These are phyloP conservation scores for Puccinia polysora DNA, from an alignment of 1,284 basidiomycete genomes.

Conservation along the genomic window DNA sequence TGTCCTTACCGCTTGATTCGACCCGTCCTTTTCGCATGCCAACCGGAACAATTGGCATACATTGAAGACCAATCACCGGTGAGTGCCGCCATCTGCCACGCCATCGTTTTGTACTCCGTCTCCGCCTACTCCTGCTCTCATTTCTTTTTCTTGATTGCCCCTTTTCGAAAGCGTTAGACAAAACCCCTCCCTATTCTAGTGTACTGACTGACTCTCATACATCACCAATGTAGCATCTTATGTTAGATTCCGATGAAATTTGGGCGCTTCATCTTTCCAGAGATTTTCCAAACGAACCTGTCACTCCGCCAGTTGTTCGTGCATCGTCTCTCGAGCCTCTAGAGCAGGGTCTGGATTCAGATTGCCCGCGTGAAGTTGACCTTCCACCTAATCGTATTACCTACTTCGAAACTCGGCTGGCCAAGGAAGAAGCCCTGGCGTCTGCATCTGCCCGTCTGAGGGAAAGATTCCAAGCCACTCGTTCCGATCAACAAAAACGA, in stretches of 20 bases:
- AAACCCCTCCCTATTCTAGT: neutral
- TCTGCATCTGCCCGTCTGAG: conserved; percentile 30
- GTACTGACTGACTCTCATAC: neutral
- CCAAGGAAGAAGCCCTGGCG: conserved; percentile 28
- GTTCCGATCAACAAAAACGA: conserved; percentile 28
- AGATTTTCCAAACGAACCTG: conserved; percentile 31
- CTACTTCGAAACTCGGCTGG: conserved; percentile 15
- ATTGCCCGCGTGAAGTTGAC: neutral
- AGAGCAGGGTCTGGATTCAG: neutral
- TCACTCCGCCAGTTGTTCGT: neutral
- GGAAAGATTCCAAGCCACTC: conserved; percentile 24
- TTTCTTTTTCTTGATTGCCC: neutral
- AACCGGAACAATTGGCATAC: conserved; percentile 31
- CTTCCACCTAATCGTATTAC: conserved; percentile 25
- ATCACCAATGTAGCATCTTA: conserved; percentile 13
- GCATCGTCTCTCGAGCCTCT: neutral
- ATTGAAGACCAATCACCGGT: conserved; percentile 41
- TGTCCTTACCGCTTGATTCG: conserved; percentile 22
- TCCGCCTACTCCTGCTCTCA: neutral
- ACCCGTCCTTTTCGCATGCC: conserved; percentile 37
- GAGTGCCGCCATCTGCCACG: neutral
- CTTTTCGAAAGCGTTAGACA: neutral
- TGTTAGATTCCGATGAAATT: conserved; percentile 41
- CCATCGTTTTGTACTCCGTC: neutral
- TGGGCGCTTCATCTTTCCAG: conserved; percentile 15